Evolutionary conservation across 805 yeast species (phyloP).

Genomic region (Wickerhamiella australiensis): DNA sequence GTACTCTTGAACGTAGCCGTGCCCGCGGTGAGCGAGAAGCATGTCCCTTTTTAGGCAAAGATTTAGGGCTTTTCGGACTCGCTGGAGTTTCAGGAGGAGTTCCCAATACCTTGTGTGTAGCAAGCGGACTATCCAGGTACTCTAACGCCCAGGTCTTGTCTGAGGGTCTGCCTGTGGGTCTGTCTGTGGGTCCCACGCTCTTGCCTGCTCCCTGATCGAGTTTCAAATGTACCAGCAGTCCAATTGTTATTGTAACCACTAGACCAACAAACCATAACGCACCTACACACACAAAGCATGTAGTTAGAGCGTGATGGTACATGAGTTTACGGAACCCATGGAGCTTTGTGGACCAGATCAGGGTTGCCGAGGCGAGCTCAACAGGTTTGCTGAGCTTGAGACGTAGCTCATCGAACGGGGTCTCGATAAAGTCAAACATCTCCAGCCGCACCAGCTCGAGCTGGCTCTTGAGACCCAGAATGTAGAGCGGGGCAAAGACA

Average conservation of each 20-base stretch:
- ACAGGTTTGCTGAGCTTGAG: neutral
- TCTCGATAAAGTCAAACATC: slow-evolving; percentile 17
- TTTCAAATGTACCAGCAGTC: neutral
- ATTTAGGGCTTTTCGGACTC: neutral
- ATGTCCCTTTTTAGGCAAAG: neutral
- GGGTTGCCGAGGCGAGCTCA: slow-evolving; percentile 1
- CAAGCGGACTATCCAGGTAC: neutral
- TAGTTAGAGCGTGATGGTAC: slow-evolving; percentile 12
- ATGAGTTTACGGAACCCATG: slow-evolving; percentile 17
- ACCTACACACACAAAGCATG: slow-evolving; percentile 14
- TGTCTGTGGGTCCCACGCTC: neutral
- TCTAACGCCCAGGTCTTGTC: neutral
- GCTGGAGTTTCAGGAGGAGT: neutral
- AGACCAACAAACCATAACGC: slow-evolving; percentile 15
- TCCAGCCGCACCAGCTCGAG: slow-evolving; percentile 19
- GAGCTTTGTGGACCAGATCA: slow-evolving; percentile 11
- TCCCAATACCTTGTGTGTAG: neutral
- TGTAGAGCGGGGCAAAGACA: slow-evolving; percentile 24
- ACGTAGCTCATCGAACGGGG: neutral
- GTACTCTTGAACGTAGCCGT: neutral
- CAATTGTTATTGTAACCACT: slow-evolving; percentile 14
- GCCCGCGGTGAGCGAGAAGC: neutral
- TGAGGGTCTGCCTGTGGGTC: neutral
- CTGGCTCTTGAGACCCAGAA: slow-evolving; percentile 23
- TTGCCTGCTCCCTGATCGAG: neutral